A percentile compares a stretch with the other conserved stretches of the same genome.
These are phyloP conservation scores for Skeletonema costatum DNA, from an alignment of 108 stramenopile species.

Conservation along the genomic window DNA sequence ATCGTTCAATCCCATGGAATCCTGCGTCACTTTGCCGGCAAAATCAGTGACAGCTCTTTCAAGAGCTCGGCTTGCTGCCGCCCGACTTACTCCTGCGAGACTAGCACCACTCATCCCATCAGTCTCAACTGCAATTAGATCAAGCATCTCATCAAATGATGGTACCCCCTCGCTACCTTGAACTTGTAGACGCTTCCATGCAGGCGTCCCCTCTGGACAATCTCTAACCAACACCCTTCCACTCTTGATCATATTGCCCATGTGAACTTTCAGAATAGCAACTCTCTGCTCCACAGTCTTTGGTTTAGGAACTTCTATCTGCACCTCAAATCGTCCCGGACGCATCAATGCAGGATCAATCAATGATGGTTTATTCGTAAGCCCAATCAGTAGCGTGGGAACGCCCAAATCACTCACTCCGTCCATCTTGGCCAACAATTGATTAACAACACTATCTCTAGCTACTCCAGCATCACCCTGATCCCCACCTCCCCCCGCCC, in stretches of 20 bases:
- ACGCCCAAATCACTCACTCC: conserved; percentile 87
- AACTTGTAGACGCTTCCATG: conserved; percentile 20
- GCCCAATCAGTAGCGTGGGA: conserved; percentile 89
- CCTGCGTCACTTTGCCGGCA: conserved; percentile 32
- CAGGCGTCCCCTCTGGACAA: conserved; percentile 63
- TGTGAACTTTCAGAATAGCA: conserved; percentile 82
- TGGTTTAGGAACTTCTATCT: conserved; percentile 86
- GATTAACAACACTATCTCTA: conserved; percentile 70
- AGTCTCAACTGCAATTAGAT: conserved; percentile 60
- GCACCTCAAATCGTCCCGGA: conserved; percentile 87
- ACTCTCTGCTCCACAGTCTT: conserved; percentile 68
- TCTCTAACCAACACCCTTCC: conserved; percentile 76
- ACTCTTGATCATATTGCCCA: conserved; percentile 67
- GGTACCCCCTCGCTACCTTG: conserved; percentile 19
- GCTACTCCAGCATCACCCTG: conserved; percentile 95
- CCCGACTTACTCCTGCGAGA: conserved; percentile 76
- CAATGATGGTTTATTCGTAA: conserved; percentile 93
- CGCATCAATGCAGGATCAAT: conserved; percentile 84
- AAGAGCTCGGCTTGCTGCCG: conserved; percentile 78
- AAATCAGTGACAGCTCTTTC: conserved; percentile 76
- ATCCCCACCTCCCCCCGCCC: conserved; percentile 67
- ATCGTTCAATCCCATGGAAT: not conserved
- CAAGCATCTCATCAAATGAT: conserved; percentile 65
- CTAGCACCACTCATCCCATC: conserved; percentile 85
- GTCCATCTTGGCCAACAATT: conserved; percentile 93